Conservation (phyloP, 306 rosid genomes). For the Dalbergia cultrata region DNA sequence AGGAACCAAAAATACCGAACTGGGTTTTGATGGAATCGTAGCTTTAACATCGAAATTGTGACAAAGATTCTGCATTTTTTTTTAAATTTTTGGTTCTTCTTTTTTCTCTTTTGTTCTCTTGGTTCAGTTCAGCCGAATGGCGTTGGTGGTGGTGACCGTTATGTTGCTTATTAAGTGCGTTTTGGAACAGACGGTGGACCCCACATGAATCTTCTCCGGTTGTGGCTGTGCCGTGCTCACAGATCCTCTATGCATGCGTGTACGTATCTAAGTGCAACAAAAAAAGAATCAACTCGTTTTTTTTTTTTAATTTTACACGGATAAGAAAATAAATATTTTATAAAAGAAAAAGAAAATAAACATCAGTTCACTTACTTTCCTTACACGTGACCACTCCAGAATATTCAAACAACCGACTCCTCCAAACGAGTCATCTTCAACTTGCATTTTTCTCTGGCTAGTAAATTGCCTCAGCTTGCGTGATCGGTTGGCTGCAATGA, state of each 20-base stretch:
- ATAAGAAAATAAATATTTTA: neutral
- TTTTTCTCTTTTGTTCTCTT: neutral
- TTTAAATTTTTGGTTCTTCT: neutral
- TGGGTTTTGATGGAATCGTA: constrained; percentile 40
- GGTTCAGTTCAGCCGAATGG: neutral
- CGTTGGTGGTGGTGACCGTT: neutral
- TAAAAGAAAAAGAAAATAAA: neutral
- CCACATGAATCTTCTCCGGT: constrained; percentile 49
- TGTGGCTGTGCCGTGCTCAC: constrained; percentile 43
- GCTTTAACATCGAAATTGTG: constrained; percentile 54
- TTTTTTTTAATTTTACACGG: neutral
- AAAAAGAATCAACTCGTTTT: neutral
- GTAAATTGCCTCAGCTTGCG: too few relatives aligned
- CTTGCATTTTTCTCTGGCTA: too few relatives aligned
- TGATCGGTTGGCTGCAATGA: too few relatives aligned
- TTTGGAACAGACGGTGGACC: constrained; percentile 16
- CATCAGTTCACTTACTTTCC: neutral
- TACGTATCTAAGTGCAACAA: constrained; percentile 23
- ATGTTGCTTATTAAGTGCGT: neutral
- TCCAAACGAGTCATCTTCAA: too few relatives aligned
- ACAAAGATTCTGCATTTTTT: constrained; percentile 60
- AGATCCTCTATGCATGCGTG: constrained; percentile 42
- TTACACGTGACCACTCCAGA: constrained; percentile 4
- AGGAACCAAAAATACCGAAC: constrained; percentile 37
- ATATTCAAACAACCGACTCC: too few relatives aligned